These are phyloP conservation scores for Nicotiana tabacum DNA, from an alignment of 257 asterid genomes.

Conservation along the genomic window DNA sequence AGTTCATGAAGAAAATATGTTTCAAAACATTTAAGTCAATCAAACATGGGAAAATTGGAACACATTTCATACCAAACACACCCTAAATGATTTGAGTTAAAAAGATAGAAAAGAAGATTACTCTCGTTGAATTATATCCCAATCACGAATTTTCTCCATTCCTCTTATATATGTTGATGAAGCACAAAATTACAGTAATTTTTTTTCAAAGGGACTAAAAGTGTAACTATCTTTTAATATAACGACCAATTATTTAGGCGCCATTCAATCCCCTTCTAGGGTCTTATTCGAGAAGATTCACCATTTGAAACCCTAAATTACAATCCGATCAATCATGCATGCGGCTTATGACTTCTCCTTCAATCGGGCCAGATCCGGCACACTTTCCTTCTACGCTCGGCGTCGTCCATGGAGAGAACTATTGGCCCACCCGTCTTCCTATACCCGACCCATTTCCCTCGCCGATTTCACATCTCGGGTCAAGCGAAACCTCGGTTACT, in stretches of 20 bases:
- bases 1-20: too few species aligned
- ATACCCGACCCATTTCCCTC: conserved; percentile 38
- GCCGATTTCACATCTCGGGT: conserved; percentile 39
- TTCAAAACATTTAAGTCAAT: too few species aligned
- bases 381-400: conserved; percentile 33
- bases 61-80: too few species aligned
- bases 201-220: background rate
- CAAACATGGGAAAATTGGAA: too few species aligned
- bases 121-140: too few species aligned
- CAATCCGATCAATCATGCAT: background rate
- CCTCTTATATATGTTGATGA: background rate
- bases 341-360: background rate
- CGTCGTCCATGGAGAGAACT: conserved; percentile 80
- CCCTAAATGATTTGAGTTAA: too few species aligned
- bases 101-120: too few species aligned
- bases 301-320: background rate
- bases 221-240: background rate
- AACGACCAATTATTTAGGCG: background rate
- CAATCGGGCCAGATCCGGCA: conserved; percentile 35
- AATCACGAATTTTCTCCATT: too few species aligned
- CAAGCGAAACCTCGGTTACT: conserved; percentile 46
- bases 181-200: background rate
- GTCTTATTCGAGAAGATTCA: background rate
- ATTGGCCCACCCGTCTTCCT: conserved; percentile 57
- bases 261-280: background rate